A percentile compares a stretch with the other conserved stretches of the same genome.
phyloP scores from a whole-genome alignment of 1,284 basidiomycete species.

The Thecaphora thlaspeos region DNA sequence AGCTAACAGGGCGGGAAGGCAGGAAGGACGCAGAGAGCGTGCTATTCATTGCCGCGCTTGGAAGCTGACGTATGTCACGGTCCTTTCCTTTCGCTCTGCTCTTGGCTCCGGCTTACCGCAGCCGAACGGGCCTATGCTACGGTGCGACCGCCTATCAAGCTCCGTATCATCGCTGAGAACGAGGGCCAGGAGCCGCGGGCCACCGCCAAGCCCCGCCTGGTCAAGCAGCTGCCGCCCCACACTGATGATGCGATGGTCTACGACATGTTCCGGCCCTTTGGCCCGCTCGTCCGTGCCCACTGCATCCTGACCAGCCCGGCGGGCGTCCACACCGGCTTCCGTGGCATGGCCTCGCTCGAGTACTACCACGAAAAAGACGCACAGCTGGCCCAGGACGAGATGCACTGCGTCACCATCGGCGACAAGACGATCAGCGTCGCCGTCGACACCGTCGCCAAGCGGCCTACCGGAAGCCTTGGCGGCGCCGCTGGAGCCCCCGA shows the following conservation, averaged over 20 bases:
- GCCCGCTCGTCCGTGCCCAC: conserved; percentile 36
- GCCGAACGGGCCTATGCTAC: conserved; percentile 49
- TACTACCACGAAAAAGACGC: conserved; percentile 45
- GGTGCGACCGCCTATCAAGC: conserved; percentile 25
- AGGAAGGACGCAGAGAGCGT: too few relatives aligned
- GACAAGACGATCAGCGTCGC: conserved; percentile 48
- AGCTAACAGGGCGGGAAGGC: too few relatives aligned
- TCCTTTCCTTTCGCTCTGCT: too few relatives aligned
- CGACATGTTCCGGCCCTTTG: conserved; percentile 47
- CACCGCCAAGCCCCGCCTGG: conserved; percentile 36
- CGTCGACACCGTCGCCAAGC: conserved; percentile 20
- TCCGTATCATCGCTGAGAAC: conserved; percentile 20
- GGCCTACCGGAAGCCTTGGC: conserved; percentile 5
- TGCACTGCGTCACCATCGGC: conserved; percentile 46
- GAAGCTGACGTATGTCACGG: too few relatives aligned
- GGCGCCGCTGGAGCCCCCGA: too few relatives aligned
- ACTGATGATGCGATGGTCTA: conserved; percentile 41
- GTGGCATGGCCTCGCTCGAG: conserved; percentile 43
- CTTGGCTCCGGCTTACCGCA: conserved; percentile 2
- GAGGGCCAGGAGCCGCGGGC: conserved; percentile 22
- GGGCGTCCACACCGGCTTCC: conserved; percentile 48
- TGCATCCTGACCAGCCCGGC: conserved; percentile 41
- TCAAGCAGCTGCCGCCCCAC: conserved; percentile 44
- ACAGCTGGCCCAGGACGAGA: conserved; percentile 34
- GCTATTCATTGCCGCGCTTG: too few relatives aligned